phyloP scores from a whole-genome alignment of 2,329 filamentous ascomycete species.

The Fusarium lyarnte region DNA sequence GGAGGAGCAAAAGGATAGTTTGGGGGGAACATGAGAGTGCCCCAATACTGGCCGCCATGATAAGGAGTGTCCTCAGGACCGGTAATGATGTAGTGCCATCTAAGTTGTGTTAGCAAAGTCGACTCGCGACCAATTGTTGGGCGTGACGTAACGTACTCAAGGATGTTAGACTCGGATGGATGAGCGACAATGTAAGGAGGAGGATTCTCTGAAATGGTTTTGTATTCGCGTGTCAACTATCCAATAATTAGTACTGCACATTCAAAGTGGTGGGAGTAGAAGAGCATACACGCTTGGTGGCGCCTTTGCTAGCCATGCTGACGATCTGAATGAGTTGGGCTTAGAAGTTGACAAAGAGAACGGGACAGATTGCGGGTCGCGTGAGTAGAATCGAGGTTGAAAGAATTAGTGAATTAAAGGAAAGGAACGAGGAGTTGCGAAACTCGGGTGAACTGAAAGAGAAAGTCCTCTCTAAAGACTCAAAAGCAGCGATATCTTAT shows the following conservation, averaged over 20 bases:
- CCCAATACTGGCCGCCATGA: conserved; percentile 96
- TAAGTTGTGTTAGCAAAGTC: conserved; percentile 46
- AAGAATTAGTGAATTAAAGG: conserved; percentile 1
- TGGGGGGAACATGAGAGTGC: conserved; percentile 91
- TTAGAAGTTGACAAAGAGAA: conserved; percentile 32
- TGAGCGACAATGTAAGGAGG: conserved; percentile 90
- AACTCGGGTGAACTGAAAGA: conserved; percentile 3
- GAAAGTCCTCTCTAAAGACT: neutral
- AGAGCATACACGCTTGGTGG: conserved; percentile 72
- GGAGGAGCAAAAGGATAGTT: conserved; percentile 98
- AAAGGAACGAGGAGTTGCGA: neutral
- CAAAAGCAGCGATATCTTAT: conserved; percentile 10
- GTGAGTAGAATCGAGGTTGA: conserved; percentile 17
- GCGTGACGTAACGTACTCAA: conserved; percentile 69
- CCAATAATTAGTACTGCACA: conserved; percentile 34
- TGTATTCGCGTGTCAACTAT: conserved; percentile 70
- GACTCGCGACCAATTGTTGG: neutral
- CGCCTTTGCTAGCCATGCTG: conserved; percentile 75
- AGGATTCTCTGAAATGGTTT: conserved; percentile 74
- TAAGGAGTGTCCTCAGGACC: conserved; percentile 95
- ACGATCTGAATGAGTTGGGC: conserved; percentile 6
- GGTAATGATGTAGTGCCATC: conserved; percentile 95
- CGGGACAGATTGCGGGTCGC: conserved; percentile 40
- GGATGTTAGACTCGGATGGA: conserved; percentile 88
- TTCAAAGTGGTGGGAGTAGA: neutral